Evolutionary conservation across 1,139 yeast genomes (phyloP).

Genomic region (Diutina pseudorugosa): DNA sequence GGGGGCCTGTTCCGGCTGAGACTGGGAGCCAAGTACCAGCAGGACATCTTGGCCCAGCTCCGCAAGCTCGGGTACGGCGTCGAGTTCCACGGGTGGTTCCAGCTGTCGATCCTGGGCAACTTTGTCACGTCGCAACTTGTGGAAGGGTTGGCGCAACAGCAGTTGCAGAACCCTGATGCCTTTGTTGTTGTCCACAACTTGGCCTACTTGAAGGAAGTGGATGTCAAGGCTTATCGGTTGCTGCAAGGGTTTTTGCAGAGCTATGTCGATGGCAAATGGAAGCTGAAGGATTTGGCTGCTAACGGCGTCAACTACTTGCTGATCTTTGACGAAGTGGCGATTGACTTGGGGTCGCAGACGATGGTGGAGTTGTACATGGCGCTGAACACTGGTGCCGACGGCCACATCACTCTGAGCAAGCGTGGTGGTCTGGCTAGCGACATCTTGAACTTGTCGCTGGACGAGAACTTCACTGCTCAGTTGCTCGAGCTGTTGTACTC

Average conservation of each 20-base stretch:
- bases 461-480: slow-evolving; percentile 34
- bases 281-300: slow-evolving; percentile 49
- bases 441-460: slow-evolving; percentile 30
- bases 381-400: slow-evolving; percentile 20
- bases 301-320: slow-evolving; percentile 55
- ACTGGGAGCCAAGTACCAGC: slow-evolving; percentile 58
- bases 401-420: slow-evolving; percentile 10
- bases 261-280: slow-evolving; percentile 49
- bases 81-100: slow-evolving; percentile 77
- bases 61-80: slow-evolving; percentile 56
- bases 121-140: slow-evolving; percentile 54
- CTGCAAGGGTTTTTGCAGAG: slow-evolving; percentile 49
- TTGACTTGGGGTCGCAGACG: slow-evolving; percentile 46
- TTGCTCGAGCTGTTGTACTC: slow-evolving; percentile 60
- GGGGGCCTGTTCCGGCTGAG: slow-evolving; percentile 44
- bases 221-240: slow-evolving; percentile 60
- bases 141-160: slow-evolving; percentile 58
- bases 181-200: slow-evolving; percentile 67
- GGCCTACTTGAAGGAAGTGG: slow-evolving; percentile 49
- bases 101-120: slow-evolving; percentile 57
- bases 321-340: slow-evolving; percentile 63
- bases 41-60: slow-evolving; percentile 52
- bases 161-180: slow-evolving; percentile 51
- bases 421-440: slow-evolving; percentile 18
- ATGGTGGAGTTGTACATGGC: slow-evolving; percentile 31